These are phyloP conservation scores for Fraxinus sp. DNA, from an alignment of 305 asterid genomes.

Conservation along the genomic window DNA sequence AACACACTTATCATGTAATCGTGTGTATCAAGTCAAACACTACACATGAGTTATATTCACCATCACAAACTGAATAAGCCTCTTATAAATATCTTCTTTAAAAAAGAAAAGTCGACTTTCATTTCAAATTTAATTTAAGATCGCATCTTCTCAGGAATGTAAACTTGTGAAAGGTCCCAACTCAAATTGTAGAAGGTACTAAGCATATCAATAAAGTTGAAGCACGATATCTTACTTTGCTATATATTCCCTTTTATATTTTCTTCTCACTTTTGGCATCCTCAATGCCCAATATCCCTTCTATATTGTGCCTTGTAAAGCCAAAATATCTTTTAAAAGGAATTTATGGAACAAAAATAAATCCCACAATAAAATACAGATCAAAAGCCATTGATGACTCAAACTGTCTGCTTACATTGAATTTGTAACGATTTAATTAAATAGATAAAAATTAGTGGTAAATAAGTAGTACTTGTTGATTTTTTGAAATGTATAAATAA, in stretches of 20 bases:
- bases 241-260: conserved; percentile 13
- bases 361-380: not conserved
- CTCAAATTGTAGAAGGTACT: not conserved
- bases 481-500: too few species aligned
- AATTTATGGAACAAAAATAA: not conserved
- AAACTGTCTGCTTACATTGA: conserved; percentile 23
- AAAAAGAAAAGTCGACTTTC: not conserved
- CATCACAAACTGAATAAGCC: not conserved
- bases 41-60: too few species aligned
- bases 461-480: too few species aligned
- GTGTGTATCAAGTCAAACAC: not conserved
- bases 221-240: conserved; percentile 31
- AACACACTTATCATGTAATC: not conserved
- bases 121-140: too few species aligned
- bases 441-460: not conserved
- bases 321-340: not conserved
- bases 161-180: not conserved
- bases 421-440: not conserved
- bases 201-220: conserved; percentile 30
- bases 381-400: conserved; percentile 32
- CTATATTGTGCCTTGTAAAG: conserved; percentile 21
- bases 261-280: conserved; percentile 11
- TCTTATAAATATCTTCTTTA: not conserved
- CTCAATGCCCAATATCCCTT: conserved; percentile 5
- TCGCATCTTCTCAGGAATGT: not conserved